These are phyloP conservation scores for Amylocarpus encephaloides DNA, from an alignment of 2,329 filamentous ascomycete species.

Conservation along the genomic window DNA sequence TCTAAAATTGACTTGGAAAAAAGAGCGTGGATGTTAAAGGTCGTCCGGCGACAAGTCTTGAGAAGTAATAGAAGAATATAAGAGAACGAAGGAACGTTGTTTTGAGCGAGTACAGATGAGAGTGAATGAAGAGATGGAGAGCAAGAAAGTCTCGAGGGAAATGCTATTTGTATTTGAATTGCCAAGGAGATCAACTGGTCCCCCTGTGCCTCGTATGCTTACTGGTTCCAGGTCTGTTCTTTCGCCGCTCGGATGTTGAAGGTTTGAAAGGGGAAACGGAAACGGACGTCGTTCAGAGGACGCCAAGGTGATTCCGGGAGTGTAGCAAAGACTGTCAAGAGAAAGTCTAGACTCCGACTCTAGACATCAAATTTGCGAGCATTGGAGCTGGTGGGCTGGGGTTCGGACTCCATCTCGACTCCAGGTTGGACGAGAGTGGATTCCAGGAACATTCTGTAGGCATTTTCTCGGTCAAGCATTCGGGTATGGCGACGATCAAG, in stretches of 20 bases:
- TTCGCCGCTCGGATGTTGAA: slow-evolving; percentile 13
- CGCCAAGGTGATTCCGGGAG: slow-evolving; percentile 13
- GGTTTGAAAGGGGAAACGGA: too few relatives aligned
- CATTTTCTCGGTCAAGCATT: neutral
- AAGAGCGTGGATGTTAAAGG: slow-evolving; percentile 13
- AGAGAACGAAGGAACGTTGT: slow-evolving; percentile 14
- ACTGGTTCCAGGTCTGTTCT: slow-evolving; percentile 3
- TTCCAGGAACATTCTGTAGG: neutral
- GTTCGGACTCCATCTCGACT: neutral
- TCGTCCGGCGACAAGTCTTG: slow-evolving; percentile 29
- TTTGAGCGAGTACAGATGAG: slow-evolving; percentile 15
- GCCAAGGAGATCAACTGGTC: slow-evolving; percentile 10
- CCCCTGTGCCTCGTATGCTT: neutral
- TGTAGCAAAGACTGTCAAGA: slow-evolving; percentile 11
- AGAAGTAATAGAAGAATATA: slow-evolving; percentile 14
- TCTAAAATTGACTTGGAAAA: slow-evolving; percentile 11
- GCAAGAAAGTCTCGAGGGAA: slow-evolving; percentile 4
- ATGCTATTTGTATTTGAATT: slow-evolving; percentile 20
- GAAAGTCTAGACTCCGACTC: too few relatives aligned
- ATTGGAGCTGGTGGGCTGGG: slow-evolving; percentile 10
- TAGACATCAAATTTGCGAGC: neutral
- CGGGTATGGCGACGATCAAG: slow-evolving; percentile 15
- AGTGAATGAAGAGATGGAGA: slow-evolving; percentile 12
- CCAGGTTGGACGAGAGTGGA: neutral
- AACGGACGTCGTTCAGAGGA: slow-evolving; percentile 9